phyloP scores from a whole-genome alignment of 441 rosid genomes.

The Syzygium malaccense region DNA sequence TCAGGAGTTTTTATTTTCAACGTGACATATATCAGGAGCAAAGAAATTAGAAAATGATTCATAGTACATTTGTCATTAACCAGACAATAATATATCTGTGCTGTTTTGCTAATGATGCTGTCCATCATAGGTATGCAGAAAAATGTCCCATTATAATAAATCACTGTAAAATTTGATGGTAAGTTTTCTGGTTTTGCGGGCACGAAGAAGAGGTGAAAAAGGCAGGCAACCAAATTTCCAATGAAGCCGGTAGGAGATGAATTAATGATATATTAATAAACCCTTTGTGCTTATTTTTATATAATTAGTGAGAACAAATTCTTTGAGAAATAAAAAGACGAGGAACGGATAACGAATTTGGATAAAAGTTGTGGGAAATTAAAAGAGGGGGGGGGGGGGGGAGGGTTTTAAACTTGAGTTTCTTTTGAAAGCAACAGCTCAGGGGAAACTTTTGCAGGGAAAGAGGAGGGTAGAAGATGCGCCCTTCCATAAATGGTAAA shows the following conservation, averaged over 20 bases:
- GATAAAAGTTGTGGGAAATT: background rate
- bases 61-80: background rate
- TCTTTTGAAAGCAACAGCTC: background rate
- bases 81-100: background rate
- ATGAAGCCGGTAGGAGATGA: background rate
- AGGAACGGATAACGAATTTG: background rate
- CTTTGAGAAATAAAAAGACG: background rate
- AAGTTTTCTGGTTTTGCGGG: background rate
- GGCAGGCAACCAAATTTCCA: background rate
- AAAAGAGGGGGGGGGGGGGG: too few species aligned
- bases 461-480: background rate
- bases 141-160: background rate
- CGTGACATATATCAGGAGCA: background rate
- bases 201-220: background rate
- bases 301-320: background rate
- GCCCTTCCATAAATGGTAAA: constrained; percentile 13
- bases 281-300: background rate
- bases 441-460: constrained; percentile 14
- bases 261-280: background rate
- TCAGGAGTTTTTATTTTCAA: background rate
- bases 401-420: constrained; percentile 9
- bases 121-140: background rate
- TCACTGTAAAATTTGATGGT: background rate
- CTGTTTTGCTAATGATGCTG: background rate
- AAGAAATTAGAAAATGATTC: background rate